Base-by-base conservation (phyloP, 2,329 filamentous ascomycete species). In the Cryphonectria nitschkei region DNA sequence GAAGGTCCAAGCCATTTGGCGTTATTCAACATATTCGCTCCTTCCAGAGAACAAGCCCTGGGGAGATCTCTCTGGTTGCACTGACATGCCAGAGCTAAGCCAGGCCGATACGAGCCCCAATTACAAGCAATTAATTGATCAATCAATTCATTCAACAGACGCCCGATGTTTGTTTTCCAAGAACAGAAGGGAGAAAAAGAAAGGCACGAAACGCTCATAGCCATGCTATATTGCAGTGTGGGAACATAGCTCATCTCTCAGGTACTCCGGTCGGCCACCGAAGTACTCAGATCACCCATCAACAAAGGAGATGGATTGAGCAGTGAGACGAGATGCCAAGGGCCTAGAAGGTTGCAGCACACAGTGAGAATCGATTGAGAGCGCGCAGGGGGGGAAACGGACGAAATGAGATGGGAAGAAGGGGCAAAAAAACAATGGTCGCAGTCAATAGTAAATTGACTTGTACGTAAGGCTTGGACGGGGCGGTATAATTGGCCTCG, bases 241-340 rank as follows among this genome's bases (percentile, higher is more conserved):
- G 54, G 19, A 46, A 46, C 39, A 65, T 13, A 16, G 43, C 41
- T n/a, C 63, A 22, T 65, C 26, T 29, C 39, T 46, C 39, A 64
- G 46, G 50, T 56, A 54, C 54, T 62, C 56, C 41, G 37, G 9
- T 68, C 66, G 66, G 66, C 29, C 41, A 68, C 66, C 66, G 66
- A 68, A 68, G 26, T 34, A 11, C 50, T 56, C 46, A 62, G 46
- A 19, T 19, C 22, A 68, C n/a, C 56, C 37, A 34, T 41, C 14
- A n/a, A n/a, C 34, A 41, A n/a, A 67, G 19, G 22, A 29, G 34
- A 56, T 61, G 34, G 16, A 8, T 22, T 32, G 29, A 22, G 34
- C 58, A 32, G 46, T n/a, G 46, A 50, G 46, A 50, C n/a, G 46
- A 50, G 46, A 50, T n/a, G 46, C 46, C 46, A 50, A 50, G 29